Evolutionary conservation across 768 basidiomycete genomes (phyloP).

Genomic region (Exsudoporus frostii): DNA sequence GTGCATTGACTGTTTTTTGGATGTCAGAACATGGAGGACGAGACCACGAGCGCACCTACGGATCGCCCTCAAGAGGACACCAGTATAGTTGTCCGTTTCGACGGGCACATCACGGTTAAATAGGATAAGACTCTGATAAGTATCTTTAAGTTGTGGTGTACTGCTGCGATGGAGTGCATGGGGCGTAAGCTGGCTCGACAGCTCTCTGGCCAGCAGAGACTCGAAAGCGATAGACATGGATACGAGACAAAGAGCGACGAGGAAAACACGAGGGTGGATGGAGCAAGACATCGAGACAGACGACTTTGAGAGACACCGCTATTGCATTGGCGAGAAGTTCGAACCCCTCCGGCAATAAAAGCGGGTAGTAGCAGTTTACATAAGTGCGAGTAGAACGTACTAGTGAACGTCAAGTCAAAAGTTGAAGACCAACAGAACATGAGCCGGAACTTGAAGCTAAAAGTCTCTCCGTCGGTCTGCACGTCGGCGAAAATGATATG

Average conservation of each 20-base stretch:
- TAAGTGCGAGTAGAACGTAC: too few species aligned
- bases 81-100: not conserved
- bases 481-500: too few species aligned
- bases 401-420: too few species aligned
- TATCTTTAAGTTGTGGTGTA: not conserved
- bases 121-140: too few species aligned
- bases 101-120: not conserved
- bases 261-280: conserved; percentile 3
- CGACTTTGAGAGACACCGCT: not conserved
- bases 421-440: too few species aligned
- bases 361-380: too few species aligned
- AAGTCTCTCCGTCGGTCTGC: too few species aligned
- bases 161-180: not conserved
- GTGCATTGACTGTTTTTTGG: conserved; percentile 9
- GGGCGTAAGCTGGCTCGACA: not conserved
- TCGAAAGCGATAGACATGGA: conserved; percentile 1
- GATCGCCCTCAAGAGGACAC: conserved; percentile 12
- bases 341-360: too few species aligned
- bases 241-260: conserved; percentile 19
- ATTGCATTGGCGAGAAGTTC: not conserved
- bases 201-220: conserved; percentile 8
- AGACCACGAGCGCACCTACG: conserved; percentile 3
- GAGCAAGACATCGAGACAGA: conserved; percentile 4
- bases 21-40: not conserved
- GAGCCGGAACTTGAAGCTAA: too few species aligned